Evolutionary conservation across 352 stramenopile species (phyloP), one percentile per base, ranked within the genome.

Genomic region (Phytophthora citricola): DNA sequence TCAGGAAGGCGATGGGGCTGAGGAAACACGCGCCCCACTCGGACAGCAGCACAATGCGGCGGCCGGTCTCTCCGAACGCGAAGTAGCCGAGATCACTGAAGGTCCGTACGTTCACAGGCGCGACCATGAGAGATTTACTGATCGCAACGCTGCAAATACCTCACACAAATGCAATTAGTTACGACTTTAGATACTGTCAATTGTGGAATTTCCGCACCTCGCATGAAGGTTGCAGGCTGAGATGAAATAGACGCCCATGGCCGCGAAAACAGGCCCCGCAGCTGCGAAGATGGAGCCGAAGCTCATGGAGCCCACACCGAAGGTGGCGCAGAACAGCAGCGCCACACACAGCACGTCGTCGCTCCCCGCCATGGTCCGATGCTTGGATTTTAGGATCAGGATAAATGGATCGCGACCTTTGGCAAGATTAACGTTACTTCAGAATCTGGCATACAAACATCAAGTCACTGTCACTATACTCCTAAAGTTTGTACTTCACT

Each of bases 161-260:
- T 4, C 24, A 26, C 24, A 26, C 24, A 36, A 36, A 36, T 14
- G 31, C 10, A 36, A 36, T 36, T 36, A 36, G 9, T 34, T 12
- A 63, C 2, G 20, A 61, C 17, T 8, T 24, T 12, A 3, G 31
- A 36, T 36, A 12, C 11, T 36, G 31, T 36, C 31, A 36, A 36
- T 36, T 36, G 31, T 34, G 31, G 10, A 8, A 36, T 32, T 32
- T 32, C 3, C 40, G 2, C 44, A 87, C 78, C 78, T 87, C 14
- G 83, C 78, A 59, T 91, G 84, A 24, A 91, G 79, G 39, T 92
- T 92, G 70, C 84, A 90, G 26, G 80, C 79, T n/a, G 85, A 90
- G 48, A 91, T 72, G 67, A 93, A 89, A 46, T 91, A 91, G 50
- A 93, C 72, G 32, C 73, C 73, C 43, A 90, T 71, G 43, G 80